Evolutionary conservation across 2,329 filamentous ascomycete genomes (phyloP).

Genomic region (Corniculantispora saksenae): DNA sequence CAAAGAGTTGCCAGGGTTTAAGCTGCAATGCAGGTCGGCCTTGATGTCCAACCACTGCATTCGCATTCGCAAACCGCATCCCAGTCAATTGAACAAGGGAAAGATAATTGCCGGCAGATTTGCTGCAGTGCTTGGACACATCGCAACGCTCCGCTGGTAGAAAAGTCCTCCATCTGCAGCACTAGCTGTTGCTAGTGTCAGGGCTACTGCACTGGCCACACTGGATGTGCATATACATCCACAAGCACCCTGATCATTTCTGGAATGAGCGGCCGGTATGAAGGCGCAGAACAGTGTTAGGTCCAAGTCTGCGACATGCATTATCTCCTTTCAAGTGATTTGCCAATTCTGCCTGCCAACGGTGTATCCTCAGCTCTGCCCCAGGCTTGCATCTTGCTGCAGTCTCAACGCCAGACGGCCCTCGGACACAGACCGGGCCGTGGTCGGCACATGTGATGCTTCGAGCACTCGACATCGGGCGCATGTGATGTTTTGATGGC

Average conservation of each 20-base stretch:
- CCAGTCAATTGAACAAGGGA: neutral
- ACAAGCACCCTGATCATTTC: conserved; percentile 9
- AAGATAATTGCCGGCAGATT: neutral
- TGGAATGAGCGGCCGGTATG: neutral
- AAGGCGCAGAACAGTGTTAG: neutral
- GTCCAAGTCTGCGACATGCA: conserved; percentile 1
- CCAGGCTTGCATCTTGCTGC: neutral
- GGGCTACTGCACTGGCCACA: conserved; percentile 5
- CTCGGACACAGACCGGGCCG: neutral
- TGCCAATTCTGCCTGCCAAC: neutral
- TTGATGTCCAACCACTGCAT: neutral
- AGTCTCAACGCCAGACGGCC: neutral
- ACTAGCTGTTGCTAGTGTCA: conserved; percentile 5
- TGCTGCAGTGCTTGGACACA: neutral
- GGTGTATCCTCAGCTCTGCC: neutral
- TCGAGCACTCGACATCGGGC: neutral
- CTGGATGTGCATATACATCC: conserved; percentile 1
- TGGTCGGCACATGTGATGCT: neutral
- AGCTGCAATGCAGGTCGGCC: neutral
- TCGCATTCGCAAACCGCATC: neutral
- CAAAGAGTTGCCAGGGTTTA: neutral
- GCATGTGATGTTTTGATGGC: neutral
- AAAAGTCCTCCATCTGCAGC: neutral
- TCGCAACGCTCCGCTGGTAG: neutral
- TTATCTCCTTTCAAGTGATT: neutral